phyloP scores from a whole-genome alignment of 2,329 filamentous ascomycete species.

The Penicillium brasilianum region DNA sequence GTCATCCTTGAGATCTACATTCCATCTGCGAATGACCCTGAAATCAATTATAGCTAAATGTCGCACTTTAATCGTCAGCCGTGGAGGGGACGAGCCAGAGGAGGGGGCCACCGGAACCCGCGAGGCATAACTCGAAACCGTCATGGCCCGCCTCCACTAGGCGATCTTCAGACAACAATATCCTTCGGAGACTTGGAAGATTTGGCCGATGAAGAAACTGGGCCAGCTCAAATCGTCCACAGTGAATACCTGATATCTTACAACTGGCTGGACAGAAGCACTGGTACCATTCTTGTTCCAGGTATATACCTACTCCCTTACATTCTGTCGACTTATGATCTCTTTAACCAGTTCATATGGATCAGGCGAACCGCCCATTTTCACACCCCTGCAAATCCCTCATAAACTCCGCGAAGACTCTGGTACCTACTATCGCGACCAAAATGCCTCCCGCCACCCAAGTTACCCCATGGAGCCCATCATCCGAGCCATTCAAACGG shows the following conservation, averaged over 20 bases:
- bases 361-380: background rate
- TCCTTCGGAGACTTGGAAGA: background rate
- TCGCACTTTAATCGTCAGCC: background rate
- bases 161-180: background rate
- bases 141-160: background rate
- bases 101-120: background rate
- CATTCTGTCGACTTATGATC: background rate
- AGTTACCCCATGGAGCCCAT: background rate
- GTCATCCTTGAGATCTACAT: too few species aligned
- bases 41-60: background rate
- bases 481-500: background rate
- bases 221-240: background rate
- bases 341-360: background rate
- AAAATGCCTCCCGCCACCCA: background rate
- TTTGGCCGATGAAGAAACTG: background rate
- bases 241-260: constrained; percentile 1
- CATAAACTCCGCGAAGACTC: background rate
- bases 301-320: background rate
- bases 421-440: background rate
- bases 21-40: background rate
- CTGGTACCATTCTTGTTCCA: background rate
- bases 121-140: background rate
- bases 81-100: background rate
- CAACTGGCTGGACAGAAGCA: background rate
- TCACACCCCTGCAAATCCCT: background rate